Evolutionary conservation across 208 protist species (phyloP), one percentile per base, ranked within the genome.

Genomic region (Kentomonas sorsogonicus): DNA sequence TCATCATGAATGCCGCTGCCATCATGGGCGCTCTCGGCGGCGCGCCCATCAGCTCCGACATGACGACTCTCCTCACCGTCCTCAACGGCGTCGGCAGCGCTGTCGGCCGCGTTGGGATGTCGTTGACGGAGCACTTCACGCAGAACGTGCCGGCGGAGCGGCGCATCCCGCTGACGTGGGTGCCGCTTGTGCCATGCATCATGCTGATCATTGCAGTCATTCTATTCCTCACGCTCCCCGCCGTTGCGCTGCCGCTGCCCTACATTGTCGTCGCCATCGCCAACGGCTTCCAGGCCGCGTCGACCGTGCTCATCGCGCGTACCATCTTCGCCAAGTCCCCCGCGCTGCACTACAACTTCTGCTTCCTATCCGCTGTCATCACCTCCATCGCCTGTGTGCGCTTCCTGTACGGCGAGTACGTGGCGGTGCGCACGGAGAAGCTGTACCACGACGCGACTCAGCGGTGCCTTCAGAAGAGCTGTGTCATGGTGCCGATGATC

Each of bases 51-150:
- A 36, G 45, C 36, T 11, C 1, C 0, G 63, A 76, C 20, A 66
- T 83, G 43, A 52, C 56, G 29, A 72, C 74, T 18, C 64, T 89
- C 39, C 61, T 85, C 44, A 85, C 71, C 16, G 72, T 82, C 20
- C 55, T 89, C 43, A 79, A 77, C 55, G 74, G 77, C 30, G 74
- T 78, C n/a, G 81, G 81, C 40, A 84, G 76, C 50, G 81, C 74
- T 10, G 64, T 80, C 13, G 81, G 81, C 31, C 70, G 81, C 15
- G 47, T 89, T 43, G n/a, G 66, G 34, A 83, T 85, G 74, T 74
- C 69, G 2, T 45, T 18, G 30, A 80, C 83, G 50, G 77, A 89
- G 57, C 47, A 83, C 27, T 74, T 64, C 67, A 66, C 75, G 40
- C 72, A 83, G 58, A 69, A 73, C 45, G 71, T 72, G 29, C 67